A percentile compares a stretch with the other conserved stretches of the same genome.
These are phyloP conservation scores for Saxophila tyrrhenica DNA, from an alignment of 495 filamentous ascomycete genomes.

Conservation along the genomic window DNA sequence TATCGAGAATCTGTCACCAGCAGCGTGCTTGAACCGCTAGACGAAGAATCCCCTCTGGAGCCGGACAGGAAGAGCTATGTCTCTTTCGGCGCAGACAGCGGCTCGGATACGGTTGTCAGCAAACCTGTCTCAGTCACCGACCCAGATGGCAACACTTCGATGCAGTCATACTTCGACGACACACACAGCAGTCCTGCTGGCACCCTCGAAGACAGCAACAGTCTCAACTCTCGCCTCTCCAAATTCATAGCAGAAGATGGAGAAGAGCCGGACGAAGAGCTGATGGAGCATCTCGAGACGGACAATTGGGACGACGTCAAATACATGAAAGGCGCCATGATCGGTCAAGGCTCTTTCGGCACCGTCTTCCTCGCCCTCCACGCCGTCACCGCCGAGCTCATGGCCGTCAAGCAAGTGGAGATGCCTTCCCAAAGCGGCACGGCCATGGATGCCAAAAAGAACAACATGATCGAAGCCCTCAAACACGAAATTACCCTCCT, in stretches of 20 bases:
- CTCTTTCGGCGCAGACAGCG: conserved; percentile 66
- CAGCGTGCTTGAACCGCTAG: conserved; percentile 73
- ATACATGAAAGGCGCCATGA: conserved; percentile 98
- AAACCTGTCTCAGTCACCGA: conserved; percentile 54
- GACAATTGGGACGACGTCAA: conserved; percentile 91
- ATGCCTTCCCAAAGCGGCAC: conserved; percentile 70
- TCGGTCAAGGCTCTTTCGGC: conserved; percentile 94
- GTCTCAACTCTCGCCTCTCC: conserved; percentile 55
- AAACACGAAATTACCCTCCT: conserved; percentile 93
- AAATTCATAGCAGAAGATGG: conserved; percentile 61
- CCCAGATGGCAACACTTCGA: conserved; percentile 51
- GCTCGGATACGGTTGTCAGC: conserved; percentile 44
- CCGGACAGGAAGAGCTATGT: conserved; percentile 93
- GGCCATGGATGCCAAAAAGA: conserved; percentile 79
- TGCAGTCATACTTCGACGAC: conserved; percentile 78
- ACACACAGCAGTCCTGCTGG: conserved; percentile 58
- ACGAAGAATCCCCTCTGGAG: conserved; percentile 84
- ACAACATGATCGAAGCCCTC: conserved; percentile 92
- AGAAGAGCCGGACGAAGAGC: conserved; percentile 63
- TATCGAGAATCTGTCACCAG: conserved; percentile 83
- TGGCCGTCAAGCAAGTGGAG: conserved; percentile 98
- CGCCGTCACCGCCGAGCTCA: conserved; percentile 89
- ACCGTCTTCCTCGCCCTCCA: conserved; percentile 96
- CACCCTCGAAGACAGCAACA: conserved; percentile 45
- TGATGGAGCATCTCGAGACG: conserved; percentile 60